Percentiles rank a stretch among this genome's conserved stretches.
These are phyloP conservation scores for Crithidia thermophila DNA, from an alignment of 208 protist species.

Conservation along the genomic window DNA sequence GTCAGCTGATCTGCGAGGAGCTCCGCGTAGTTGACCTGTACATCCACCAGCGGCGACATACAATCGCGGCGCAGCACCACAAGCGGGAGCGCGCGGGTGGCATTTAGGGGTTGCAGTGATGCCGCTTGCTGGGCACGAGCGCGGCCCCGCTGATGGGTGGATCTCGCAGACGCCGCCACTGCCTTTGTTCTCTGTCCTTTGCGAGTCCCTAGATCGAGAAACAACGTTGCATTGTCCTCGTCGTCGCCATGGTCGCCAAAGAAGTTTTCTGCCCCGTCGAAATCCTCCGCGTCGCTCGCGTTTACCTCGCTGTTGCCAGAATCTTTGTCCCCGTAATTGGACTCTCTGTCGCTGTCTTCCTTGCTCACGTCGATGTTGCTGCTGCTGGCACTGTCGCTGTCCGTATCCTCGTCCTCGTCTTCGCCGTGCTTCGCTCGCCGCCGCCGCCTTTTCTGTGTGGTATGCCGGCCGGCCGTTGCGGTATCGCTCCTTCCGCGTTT, in stretches of 20 bases:
- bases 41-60: constrained; percentile 22
- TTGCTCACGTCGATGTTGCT: not conserved
- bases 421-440: not conserved
- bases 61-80: constrained; percentile 21
- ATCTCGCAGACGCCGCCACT: not conserved
- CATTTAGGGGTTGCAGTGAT: constrained; percentile 4
- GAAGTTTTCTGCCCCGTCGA: not conserved
- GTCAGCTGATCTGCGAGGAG: constrained; percentile 16
- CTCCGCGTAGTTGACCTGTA: constrained; percentile 16
- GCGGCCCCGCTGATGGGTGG: not conserved
- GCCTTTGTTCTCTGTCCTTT: not conserved
- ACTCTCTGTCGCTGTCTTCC: too few relatives aligned
- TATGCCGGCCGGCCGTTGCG: too few relatives aligned
- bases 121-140: not conserved
- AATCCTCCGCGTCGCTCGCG: not conserved
- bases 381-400: not conserved
- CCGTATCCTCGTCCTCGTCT: not conserved
- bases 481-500: too few relatives aligned
- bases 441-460: constrained; percentile 11
- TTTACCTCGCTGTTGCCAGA: not conserved
- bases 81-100: constrained; percentile 15
- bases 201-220: constrained; percentile 7
- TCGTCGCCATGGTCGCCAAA: too few relatives aligned
- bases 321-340: not conserved
- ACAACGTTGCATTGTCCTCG: not conserved